Evolutionary conservation across 2,329 filamentous ascomycete genomes (phyloP), one percentile per base, ranked within the genome.

Genomic region (Xylariaceae sp.): DNA sequence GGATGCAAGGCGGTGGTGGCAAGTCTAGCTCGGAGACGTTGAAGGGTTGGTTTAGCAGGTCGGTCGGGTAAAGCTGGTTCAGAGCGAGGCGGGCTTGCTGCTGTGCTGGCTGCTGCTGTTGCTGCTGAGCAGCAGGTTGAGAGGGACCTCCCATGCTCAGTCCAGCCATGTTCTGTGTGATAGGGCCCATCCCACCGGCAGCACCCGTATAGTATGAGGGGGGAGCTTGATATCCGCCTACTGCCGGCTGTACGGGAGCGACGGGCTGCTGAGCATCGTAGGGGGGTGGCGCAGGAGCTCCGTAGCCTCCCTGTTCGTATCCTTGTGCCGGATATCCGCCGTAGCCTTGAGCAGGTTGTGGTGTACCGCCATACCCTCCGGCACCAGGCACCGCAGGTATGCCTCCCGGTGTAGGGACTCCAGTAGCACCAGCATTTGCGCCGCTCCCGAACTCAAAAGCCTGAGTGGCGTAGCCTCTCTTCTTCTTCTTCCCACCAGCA

Each of bases 381-480:
- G 72, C 75, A 49, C 55, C 65, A 55, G 63, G 66, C 60, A 47
- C 41, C 18, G 66, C 57, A 5, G 63, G 59, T 39, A 65, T 61
- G 20, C 67, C 73, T 67, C 61, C 72, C 67, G 70, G 75, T 73
- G 58, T 73, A 71, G 62, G 77, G 70, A 24, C 43, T n/a, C 53
- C 57, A 42, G 55, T 54, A 60, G 81, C 72, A 44, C 77, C 82
- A 52, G 88, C 86, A 81, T 97, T 97, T 68, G 89, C 90, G 66
- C 93, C 94, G 44, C 84, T 82, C 44, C 89, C 91, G 66, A 97
- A 94, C 55, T 96, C 93, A 73, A 96, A 99, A 39, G 93, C 93
- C 73, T 95, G 89, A 52, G 91, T 91, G 49, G 94, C 94, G 77
- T 97, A 97, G 52, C 89, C 88, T 79, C 92, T 84, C 83, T 96